A percentile compares a stretch with the other conserved stretches of the same genome.
These are phyloP conservation scores for Sporopachydermia cereana DNA, from an alignment of 1,139 yeast species.

Conservation along the genomic window DNA sequence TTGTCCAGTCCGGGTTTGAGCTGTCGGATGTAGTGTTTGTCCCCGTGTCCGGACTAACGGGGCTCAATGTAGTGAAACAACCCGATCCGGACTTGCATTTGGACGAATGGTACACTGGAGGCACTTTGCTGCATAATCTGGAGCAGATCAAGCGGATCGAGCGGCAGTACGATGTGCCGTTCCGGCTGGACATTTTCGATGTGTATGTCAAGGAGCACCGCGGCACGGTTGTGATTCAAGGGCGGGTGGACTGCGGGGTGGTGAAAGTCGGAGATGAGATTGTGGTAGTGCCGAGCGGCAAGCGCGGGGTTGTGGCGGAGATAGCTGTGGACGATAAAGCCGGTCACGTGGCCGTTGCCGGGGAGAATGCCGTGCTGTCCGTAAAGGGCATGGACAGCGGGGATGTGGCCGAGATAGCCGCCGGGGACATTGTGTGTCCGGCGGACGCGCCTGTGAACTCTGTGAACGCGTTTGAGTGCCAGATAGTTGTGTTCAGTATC, in stretches of 20 bases:
- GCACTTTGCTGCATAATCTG: constrained; percentile 49
- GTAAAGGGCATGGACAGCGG: constrained; percentile 32
- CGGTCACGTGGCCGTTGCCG: constrained; percentile 43
- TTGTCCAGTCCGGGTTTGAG: constrained; percentile 52
- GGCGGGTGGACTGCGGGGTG: constrained; percentile 65
- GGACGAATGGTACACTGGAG: constrained; percentile 53
- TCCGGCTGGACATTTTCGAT: constrained; percentile 32
- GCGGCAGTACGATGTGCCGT: constrained; percentile 19
- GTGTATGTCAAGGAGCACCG: constrained; percentile 21
- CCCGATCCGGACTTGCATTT: constrained; percentile 17
- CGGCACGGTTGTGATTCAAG: constrained; percentile 39
- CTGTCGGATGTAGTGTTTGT: constrained; percentile 38
- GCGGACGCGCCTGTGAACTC: constrained; percentile 37
- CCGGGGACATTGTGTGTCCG: constrained; percentile 65
- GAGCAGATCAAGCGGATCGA: constrained; percentile 24
- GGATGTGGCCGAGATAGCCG: constrained; percentile 35
- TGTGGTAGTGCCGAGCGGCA: constrained; percentile 39
- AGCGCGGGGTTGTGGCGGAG: constrained; percentile 33
- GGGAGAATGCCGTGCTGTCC: constrained; percentile 55
- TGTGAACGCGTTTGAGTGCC: constrained; percentile 40
- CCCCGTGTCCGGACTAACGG: constrained; percentile 81
- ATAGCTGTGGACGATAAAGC: constrained; percentile 24
- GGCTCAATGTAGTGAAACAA: constrained; percentile 59
- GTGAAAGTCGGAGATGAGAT: constrained; percentile 71
- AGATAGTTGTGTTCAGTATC: constrained; percentile 57